Evolutionary conservation across 2,329 filamentous ascomycete genomes (phyloP).

Genomic region (Calonectria ilicicola): DNA sequence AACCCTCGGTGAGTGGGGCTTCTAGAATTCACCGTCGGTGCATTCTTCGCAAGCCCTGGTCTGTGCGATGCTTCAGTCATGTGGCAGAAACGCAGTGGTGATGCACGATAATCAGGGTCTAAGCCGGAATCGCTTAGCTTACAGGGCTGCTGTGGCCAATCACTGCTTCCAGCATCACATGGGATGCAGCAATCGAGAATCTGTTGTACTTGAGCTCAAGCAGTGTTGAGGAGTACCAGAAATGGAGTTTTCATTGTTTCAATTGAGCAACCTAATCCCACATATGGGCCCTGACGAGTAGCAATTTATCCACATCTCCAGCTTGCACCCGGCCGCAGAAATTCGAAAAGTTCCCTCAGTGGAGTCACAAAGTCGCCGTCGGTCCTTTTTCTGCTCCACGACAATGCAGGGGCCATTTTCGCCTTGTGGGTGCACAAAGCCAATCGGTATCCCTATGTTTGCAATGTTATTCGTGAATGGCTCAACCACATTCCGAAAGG

Average conservation of each 20-base stretch:
- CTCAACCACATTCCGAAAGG: not conserved
- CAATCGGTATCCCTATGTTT: not conserved
- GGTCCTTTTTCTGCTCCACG: not conserved
- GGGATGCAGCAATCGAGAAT: not conserved
- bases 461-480: not conserved
- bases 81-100: not conserved
- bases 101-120: not conserved
- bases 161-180: not conserved
- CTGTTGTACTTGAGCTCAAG: not conserved
- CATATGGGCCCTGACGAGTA: not conserved
- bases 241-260: not conserved
- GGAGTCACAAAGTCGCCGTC: not conserved
- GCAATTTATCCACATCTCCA: not conserved
- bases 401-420: not conserved
- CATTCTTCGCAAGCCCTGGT: not conserved
- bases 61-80: not conserved
- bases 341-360: not conserved
- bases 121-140: not conserved
- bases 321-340: not conserved
- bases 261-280: not conserved
- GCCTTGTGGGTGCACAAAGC: not conserved
- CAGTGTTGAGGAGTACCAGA: not conserved
- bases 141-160: not conserved
- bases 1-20: not conserved
- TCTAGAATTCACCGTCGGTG: not conserved